Base-by-base conservation (phyloP, 352 stramenopile species). In the Phytophthora sansomeana region DNA sequence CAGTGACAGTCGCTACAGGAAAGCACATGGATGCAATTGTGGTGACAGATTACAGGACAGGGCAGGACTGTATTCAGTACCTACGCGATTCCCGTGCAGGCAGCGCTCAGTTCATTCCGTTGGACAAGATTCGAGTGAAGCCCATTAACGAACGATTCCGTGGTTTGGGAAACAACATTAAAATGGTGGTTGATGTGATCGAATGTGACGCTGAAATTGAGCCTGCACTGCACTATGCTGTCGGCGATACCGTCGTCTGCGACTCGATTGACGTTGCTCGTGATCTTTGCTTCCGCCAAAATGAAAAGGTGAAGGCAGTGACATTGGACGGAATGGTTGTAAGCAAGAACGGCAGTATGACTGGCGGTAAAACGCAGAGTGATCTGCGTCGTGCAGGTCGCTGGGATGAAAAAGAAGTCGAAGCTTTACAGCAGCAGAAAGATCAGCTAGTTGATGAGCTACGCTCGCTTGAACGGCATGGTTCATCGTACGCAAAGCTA, bases 291-390 rank as follows among this genome's bases (percentile, higher is more conserved):
- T 96, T 95, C 50, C 69, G 61, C 11, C 83, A 90, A 39, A 92
- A 93, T 35, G 88, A 96, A 38, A 92, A 91, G 36, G 82, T 96
- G 9, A 96, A 96, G 56, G 88, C 88, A 13, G 93, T 98, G 28
- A 99, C 97, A 4, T 65, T 99, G 13, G 90, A 91, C 35, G 98
- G 98, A 19, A 96, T 97, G 74, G 93, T 99, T 44, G 98, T 99
- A 51, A 98, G 83, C 69, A 99, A 99, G 72, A 98, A 97, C 39
- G 98, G 97, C 48, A 98, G 97, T 71, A 99, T 99, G 96, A 99
- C 96, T 1, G 98, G 97, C 43, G 98, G 97, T 52, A 85, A 91
- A 11, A 97, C 93, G 0, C 83, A 91, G 28, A 92, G 85, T 24
- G 89, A 98, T 59, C 54, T 79, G 39, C 89, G 89, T 44, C 83